Conservation (phyloP, 192 early-diverging fungal species). For the Mortierella alpina region DNA sequence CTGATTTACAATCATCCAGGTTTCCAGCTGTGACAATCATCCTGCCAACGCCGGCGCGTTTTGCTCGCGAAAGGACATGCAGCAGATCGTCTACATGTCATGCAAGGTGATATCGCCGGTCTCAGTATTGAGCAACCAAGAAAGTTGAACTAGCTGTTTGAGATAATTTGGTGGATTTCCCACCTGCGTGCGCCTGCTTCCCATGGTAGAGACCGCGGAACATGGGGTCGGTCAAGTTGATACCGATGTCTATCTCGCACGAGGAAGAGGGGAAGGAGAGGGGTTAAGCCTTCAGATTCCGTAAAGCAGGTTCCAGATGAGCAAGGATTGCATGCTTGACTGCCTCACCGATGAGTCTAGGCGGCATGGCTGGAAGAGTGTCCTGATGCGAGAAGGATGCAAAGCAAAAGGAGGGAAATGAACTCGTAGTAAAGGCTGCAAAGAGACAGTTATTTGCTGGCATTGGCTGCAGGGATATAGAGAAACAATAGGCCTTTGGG, state of each 20-base stretch:
- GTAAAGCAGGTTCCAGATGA: not conserved
- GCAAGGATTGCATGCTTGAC: not conserved
- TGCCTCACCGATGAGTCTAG: conserved; percentile 34
- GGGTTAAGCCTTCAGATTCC: not conserved
- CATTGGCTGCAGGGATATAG: too few species aligned
- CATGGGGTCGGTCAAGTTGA: conserved; percentile 90
- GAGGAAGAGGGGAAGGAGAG: not conserved
- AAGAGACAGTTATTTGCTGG: too few species aligned
- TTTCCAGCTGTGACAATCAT: conserved; percentile 88
- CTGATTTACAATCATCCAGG: conserved; percentile 68
- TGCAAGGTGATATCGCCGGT: too few species aligned
- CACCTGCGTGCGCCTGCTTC: conserved; percentile 76
- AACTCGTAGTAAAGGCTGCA: too few species aligned
- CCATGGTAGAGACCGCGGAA: conserved; percentile 86
- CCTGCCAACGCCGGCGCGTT: conserved; percentile 71
- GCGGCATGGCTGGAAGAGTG: conserved; percentile 10
- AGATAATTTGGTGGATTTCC: too few species aligned
- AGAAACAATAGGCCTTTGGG: not conserved
- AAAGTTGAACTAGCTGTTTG: conserved; percentile 6
- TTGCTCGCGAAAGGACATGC: conserved; percentile 73
- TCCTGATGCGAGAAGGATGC: not conserved
- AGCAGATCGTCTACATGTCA: conserved; percentile 67
- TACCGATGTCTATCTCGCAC: conserved; percentile 77
- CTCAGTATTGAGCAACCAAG: not conserved
- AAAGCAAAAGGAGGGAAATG: not conserved